phyloP scores from a whole-genome alignment of 495 filamentous ascomycete species.

The Aspergillus haitiensis region DNA sequence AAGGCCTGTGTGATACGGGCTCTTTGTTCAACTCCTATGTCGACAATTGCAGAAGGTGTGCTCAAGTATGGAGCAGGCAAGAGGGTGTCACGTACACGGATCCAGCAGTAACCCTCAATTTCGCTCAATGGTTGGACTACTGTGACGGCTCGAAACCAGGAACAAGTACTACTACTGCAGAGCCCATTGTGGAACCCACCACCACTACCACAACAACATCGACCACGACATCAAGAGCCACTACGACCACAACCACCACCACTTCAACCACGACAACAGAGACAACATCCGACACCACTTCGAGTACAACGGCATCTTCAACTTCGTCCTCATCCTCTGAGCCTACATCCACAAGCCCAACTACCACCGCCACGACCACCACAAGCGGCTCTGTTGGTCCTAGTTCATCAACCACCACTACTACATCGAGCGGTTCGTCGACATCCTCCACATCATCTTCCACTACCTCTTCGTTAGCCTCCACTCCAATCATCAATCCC shows the following conservation, averaged over 20 bases:
- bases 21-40: conserved; percentile 43
- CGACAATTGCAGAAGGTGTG: conserved; percentile 37
- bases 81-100: not conserved
- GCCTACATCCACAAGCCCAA: not conserved
- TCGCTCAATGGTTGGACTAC: conserved; percentile 13
- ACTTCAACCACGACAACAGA: not conserved
- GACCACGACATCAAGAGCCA: not conserved
- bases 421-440: not conserved
- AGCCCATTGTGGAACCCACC: not conserved
- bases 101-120: not conserved
- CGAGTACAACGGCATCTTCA: not conserved
- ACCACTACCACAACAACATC: not conserved
- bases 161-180: not conserved
- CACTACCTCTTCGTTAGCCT: too few species aligned
- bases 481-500: too few species aligned
- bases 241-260: not conserved
- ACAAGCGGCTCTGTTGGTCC: not conserved
- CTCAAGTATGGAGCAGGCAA: not conserved
- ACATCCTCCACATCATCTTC: too few species aligned
- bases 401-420: not conserved
- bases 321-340: not conserved
- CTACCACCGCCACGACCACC: not conserved
- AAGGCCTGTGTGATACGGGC: conserved; percentile 42
- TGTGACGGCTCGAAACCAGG: not conserved
- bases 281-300: not conserved